Evolutionary conservation across 148 eudicot genomes (phyloP).

Genomic region (Drosera capensis): DNA sequence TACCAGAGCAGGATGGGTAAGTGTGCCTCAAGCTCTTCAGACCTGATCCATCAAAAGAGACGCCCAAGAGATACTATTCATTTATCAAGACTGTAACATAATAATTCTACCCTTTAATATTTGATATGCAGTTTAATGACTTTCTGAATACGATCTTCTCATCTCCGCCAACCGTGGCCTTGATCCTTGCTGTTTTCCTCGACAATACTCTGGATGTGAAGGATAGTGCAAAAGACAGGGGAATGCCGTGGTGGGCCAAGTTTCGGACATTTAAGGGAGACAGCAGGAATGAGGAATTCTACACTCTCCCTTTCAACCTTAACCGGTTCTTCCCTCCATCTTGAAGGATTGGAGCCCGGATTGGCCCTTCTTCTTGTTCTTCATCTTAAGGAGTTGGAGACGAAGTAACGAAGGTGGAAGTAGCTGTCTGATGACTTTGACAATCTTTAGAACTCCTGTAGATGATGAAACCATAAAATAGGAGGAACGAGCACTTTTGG

Average conservation of each 20-base stretch:
- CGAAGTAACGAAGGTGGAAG: too few relatives aligned
- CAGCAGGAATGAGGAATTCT: constrained; percentile 84
- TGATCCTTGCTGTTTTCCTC: constrained; percentile 64
- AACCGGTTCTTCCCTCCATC: constrained; percentile 96
- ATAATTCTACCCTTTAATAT: too few relatives aligned
- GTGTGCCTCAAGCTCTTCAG: constrained; percentile 10
- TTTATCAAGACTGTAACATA: too few relatives aligned
- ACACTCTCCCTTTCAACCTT: constrained; percentile 90
- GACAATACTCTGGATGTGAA: constrained; percentile 93
- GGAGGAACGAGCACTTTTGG: too few relatives aligned
- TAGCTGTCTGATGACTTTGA: too few relatives aligned
- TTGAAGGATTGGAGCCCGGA: too few relatives aligned
- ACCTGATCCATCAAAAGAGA: not conserved
- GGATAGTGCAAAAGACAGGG: constrained; percentile 82
- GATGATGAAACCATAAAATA: too few relatives aligned
- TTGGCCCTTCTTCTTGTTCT: too few relatives aligned
- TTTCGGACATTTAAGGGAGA: constrained; percentile 94
- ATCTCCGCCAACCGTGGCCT: constrained; percentile 84
- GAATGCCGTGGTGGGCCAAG: constrained; percentile 99
- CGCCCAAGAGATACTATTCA: too few relatives aligned
- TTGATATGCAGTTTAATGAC: constrained; percentile 93
- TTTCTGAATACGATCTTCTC: constrained; percentile 77
- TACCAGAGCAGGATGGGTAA: constrained; percentile 90
- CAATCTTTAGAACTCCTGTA: too few relatives aligned
- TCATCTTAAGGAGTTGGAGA: too few relatives aligned